Percentiles rank a stretch among this genome's conserved stretches.
Evolutionary conservation across 257 asterid genomes (phyloP).

Genomic region (Fraxinus quadrangulata): DNA sequence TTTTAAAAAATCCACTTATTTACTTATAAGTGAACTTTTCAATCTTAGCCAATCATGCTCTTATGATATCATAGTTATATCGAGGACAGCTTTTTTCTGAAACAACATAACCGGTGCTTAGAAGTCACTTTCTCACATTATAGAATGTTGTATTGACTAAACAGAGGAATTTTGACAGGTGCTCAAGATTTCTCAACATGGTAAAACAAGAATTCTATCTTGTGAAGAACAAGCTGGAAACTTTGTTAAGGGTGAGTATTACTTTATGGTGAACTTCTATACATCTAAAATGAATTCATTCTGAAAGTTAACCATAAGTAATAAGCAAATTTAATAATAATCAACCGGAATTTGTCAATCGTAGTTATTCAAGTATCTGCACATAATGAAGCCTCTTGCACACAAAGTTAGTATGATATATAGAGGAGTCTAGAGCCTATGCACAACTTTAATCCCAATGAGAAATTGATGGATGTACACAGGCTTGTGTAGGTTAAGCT

Average conservation of each 20-base stretch:
- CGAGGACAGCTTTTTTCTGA: neutral
- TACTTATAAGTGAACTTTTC: too few relatives aligned
- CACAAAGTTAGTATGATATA: neutral
- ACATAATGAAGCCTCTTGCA: neutral
- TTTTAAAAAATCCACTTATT: too few relatives aligned
- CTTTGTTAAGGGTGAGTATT: constrained; percentile 61
- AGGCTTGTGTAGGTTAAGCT: neutral
- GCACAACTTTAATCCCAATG: neutral
- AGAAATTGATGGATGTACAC: neutral
- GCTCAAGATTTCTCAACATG: constrained; percentile 68
- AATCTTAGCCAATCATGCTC: too few relatives aligned
- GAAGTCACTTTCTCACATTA: neutral
- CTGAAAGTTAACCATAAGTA: too few relatives aligned
- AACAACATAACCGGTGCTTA: neutral
- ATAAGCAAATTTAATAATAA: too few relatives aligned
- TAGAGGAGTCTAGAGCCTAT: neutral
- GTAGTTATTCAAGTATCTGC: too few relatives aligned
- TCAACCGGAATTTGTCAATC: too few relatives aligned
- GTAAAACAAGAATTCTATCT: constrained; percentile 57
- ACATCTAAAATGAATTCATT: too few relatives aligned
- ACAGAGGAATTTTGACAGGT: constrained; percentile 41
- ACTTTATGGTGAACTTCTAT: neutral
- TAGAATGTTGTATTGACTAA: neutral
- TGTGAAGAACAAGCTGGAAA: constrained; percentile 76
- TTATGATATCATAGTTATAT: neutral